Evolutionary conservation across 768 basidiomycete species (phyloP).

Genomic region (Dendrothele bispora): DNA sequence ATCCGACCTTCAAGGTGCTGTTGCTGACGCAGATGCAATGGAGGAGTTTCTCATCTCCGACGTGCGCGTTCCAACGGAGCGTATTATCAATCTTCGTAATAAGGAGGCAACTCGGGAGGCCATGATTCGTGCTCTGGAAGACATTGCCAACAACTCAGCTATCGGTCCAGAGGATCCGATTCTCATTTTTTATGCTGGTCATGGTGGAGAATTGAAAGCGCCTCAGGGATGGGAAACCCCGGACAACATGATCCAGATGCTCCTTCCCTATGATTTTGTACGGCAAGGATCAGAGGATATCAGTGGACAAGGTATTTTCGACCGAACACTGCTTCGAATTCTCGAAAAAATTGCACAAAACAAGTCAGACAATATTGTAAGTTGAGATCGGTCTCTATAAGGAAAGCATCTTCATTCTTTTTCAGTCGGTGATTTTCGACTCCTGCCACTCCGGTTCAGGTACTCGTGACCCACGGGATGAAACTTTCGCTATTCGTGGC

Average conservation of each 20-base stretch:
- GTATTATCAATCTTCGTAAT: slow-evolving; percentile 22
- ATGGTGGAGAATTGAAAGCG: slow-evolving; percentile 19
- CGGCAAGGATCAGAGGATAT: not conserved
- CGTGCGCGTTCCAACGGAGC: slow-evolving; percentile 14
- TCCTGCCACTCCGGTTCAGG: slow-evolving; percentile 31
- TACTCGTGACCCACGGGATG: slow-evolving; percentile 11
- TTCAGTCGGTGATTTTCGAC: slow-evolving; percentile 30
- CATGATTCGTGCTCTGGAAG: slow-evolving; percentile 16
- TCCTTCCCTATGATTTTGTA: slow-evolving; percentile 17
- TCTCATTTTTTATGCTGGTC: slow-evolving; percentile 30
- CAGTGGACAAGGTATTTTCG: slow-evolving; percentile 20
- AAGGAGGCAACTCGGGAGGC: slow-evolving; percentile 20
- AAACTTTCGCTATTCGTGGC: slow-evolving; percentile 1
- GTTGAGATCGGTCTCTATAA: slow-evolving; percentile 19
- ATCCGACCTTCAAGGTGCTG: slow-evolving; percentile 23
- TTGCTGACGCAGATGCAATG: slow-evolving; percentile 26
- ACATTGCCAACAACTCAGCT: slow-evolving; percentile 9
- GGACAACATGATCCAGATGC: slow-evolving; percentile 11
- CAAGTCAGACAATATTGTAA: slow-evolving; percentile 26
- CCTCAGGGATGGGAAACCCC: slow-evolving; percentile 11
- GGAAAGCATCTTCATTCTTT: not conserved
- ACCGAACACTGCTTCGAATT: slow-evolving; percentile 21
- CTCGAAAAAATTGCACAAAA: slow-evolving; percentile 21
- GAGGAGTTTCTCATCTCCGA: slow-evolving; percentile 14
- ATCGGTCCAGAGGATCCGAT: slow-evolving; percentile 19